Conservation (phyloP, 768 basidiomycete genomes). For the Tephrocybe sp. region DNA sequence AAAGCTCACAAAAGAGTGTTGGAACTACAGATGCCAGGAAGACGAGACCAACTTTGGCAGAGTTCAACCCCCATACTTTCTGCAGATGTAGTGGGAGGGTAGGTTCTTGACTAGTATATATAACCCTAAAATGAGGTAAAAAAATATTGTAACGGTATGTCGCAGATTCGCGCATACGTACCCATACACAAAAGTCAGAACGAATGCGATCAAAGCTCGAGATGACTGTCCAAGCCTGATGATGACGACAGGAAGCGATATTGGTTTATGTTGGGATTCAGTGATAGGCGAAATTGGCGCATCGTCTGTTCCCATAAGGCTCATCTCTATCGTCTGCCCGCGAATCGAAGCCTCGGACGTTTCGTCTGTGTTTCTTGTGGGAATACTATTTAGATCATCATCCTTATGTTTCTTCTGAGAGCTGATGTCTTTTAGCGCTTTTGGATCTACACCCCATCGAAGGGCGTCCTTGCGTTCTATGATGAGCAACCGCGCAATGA, state of each 20-base stretch:
- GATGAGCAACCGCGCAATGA: constrained; percentile 53
- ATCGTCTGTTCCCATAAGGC: no score
- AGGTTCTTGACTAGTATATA: constrained; percentile 53
- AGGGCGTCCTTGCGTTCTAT: constrained; percentile 56
- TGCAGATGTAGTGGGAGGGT: constrained; percentile 57
- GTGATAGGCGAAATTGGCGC: no score
- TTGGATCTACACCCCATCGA: constrained; percentile 47
- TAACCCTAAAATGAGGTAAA: constrained; percentile 32
- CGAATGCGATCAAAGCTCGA: constrained; percentile 46
- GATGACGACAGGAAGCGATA: constrained; percentile 44
- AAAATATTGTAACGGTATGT: not conserved
- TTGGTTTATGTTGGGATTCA: constrained; percentile 15
- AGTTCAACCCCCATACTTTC: constrained; percentile 44
- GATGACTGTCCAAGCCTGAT: constrained; percentile 41
- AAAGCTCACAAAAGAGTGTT: constrained; percentile 56
- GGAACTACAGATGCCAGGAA: constrained; percentile 67
- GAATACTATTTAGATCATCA: no score
- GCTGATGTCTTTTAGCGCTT: not conserved
- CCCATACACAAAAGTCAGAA: constrained; percentile 56
- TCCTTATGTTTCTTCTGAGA: constrained; percentile 6
- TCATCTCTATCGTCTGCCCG: no score
- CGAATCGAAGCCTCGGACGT: no score
- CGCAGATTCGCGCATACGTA: constrained; percentile 24
- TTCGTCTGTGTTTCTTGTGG: no score
- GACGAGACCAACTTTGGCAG: constrained; percentile 61